Conservation (phyloP, 495 filamentous ascomycete species). For the Clohesyomyces aquaticus region DNA sequence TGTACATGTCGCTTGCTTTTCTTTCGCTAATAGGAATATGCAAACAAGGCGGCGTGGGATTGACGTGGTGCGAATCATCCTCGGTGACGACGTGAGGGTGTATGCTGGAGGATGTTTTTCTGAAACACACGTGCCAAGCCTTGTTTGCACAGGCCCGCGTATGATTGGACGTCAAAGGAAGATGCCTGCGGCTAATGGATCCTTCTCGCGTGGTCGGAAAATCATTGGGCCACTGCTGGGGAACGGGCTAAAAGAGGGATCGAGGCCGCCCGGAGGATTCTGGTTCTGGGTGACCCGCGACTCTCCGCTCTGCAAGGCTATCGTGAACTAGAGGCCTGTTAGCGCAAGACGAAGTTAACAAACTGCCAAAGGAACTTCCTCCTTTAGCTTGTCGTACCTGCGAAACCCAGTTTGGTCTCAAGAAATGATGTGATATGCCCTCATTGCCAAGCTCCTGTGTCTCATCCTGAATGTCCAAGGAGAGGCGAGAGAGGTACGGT, state of each 20-base stretch:
- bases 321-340: too few species aligned
- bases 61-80: conserved; percentile 10
- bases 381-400: too few species aligned
- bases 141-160: neutral
- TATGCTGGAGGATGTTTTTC: conserved; percentile 6
- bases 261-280: too few species aligned
- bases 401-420: too few species aligned
- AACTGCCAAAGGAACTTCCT: too few species aligned
- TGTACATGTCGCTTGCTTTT: neutral
- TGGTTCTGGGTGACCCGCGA: neutral
- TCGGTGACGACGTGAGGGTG: neutral
- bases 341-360: too few species aligned
- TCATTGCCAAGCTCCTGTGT: too few species aligned
- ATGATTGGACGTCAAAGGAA: conserved; percentile 3
- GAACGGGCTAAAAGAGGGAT: too few species aligned
- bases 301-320: neutral
- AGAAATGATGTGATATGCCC: too few species aligned
- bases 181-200: conserved; percentile 9
- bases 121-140: conserved; percentile 19
- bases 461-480: too few species aligned
- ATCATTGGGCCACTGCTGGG: neutral
- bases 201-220: neutral
- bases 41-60: neutral
- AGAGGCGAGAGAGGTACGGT: too few species aligned
- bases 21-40: neutral